Percentiles rank a stretch among this genome's conserved stretches.
Evolutionary conservation across 2,329 filamentous ascomycete species (phyloP).

Genomic region (Colletotrichum eleusines): DNA sequence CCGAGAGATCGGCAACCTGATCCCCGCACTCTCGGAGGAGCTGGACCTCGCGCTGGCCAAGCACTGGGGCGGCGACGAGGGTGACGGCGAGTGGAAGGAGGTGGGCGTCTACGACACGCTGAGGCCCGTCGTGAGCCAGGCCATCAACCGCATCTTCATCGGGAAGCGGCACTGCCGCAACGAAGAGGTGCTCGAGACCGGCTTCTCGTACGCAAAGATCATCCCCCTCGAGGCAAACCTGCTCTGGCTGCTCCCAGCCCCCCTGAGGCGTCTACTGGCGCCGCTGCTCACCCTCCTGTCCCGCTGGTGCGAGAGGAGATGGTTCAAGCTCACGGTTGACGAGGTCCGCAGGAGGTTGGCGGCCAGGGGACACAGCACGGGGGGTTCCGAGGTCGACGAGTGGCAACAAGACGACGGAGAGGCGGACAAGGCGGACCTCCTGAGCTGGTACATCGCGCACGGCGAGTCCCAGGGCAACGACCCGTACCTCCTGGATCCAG

Average conservation of each 20-base stretch:
- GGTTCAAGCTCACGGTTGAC: slow-evolving; percentile 20
- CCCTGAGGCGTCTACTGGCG: slow-evolving; percentile 17
- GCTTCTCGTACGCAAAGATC: slow-evolving; percentile 19
- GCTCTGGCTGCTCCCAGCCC: slow-evolving; percentile 24
- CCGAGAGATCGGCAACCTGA: slow-evolving; percentile 20
- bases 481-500: slow-evolving; percentile 44
- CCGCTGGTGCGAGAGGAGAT: slow-evolving; percentile 22
- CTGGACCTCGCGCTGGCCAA: slow-evolving; percentile 9
- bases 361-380: not conserved
- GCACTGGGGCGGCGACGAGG: slow-evolving; percentile 16
- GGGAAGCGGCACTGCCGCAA: slow-evolving; percentile 15
- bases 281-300: slow-evolving; percentile 16
- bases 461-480: slow-evolving; percentile 44
- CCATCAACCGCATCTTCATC: slow-evolving; percentile 27
- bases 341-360: slow-evolving; percentile 8
- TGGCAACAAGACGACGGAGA: not conserved
- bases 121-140: slow-evolving; percentile 15
- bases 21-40: slow-evolving; percentile 16
- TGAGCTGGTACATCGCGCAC: not conserved
- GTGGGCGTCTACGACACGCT: slow-evolving; percentile 13
- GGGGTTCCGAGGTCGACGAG: not conserved
- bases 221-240: slow-evolving; percentile 25
- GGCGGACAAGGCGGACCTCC: not conserved
- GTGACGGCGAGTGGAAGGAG: slow-evolving; percentile 12
- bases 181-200: slow-evolving; percentile 15